Base-by-base conservation (phyloP, 2,329 filamentous ascomycete species). In the Pezicula rhizophila region DNA sequence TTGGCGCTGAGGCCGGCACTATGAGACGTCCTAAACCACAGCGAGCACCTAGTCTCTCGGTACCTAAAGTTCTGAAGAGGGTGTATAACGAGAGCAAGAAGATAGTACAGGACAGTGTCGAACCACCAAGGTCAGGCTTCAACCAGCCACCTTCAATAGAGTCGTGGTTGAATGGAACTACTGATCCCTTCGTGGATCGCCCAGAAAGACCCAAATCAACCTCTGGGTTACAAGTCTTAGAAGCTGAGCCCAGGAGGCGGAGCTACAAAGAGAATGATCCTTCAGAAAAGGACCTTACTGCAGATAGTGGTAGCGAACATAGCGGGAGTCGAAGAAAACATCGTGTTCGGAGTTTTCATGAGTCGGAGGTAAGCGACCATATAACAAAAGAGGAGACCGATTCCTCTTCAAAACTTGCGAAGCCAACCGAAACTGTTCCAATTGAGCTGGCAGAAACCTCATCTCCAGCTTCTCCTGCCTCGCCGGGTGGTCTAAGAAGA, bases 111-210 rank as follows among this genome's bases (percentile, higher is more conserved):
- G 80, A 84, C 48, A 75, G 74, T 48, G 75, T 74, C 39, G 80
- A 84, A 45, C 73, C 78, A 3, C 75, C 75, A 1, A 74, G 73
- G 42, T 71, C 74, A 7, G 66, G 70, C 2, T 66, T 67, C 2
- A 83, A 84, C 51, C 75, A 79, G 39, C 80, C 81, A 5, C 77
- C 76, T 1, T 84, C 75, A 57, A 85, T 85, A 47, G 81, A 85
- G 60, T 82, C 75, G 18, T 85, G 81, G 81, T 68, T 85, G 23
- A 79, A 77, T 58, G 74, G 70, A 18, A 85, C 81, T 0, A 74
- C 82, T 12, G 81, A 84, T 56, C 79, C 80, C 3, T 82, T 82
- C 58, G 70, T 82, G 2, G 79, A 83, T 14, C 54, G 59, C 10
- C 52, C 62, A 37, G 49, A 35, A 33, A 39, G 62, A 2, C 42